phyloP scores from a whole-genome alignment of 352 stramenopile species.

The Globisporangium spiculum region DNA sequence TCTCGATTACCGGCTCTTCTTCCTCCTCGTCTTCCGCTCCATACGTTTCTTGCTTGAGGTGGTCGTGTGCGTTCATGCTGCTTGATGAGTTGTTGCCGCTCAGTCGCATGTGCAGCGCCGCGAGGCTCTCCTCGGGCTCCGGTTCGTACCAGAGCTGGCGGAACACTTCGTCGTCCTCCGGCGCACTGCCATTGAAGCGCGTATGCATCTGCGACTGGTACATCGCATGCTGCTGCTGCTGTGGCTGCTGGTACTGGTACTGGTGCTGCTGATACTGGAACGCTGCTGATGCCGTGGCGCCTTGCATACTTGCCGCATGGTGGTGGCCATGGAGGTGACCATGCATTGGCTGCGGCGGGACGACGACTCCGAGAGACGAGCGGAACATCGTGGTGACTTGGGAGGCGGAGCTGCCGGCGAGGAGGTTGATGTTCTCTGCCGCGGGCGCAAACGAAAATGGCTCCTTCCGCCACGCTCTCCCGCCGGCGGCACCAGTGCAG shows the following conservation, averaged over 20 bases:
- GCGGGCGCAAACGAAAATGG: constrained; percentile 14
- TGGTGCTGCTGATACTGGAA: constrained; percentile 4
- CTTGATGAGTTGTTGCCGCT: background rate
- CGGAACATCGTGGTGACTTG: constrained; percentile 13
- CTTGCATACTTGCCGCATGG: background rate
- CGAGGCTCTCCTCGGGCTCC: constrained; percentile 10
- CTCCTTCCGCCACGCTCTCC: constrained; percentile 9
- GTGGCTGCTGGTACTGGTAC: constrained; percentile 6
- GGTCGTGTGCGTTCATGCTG: background rate
- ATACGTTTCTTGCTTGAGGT: background rate
- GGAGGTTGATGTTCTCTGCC: constrained; percentile 11
- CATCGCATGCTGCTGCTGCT: background rate
- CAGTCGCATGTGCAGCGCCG: constrained; percentile 6
- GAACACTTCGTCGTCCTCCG: constrained; percentile 19
- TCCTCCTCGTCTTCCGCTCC: background rate
- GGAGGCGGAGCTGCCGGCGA: background rate
- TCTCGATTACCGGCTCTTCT: constrained; percentile 6
- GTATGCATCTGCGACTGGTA: constrained; percentile 1
- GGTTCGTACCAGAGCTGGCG: constrained; percentile 13
- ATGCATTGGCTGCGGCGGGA: constrained; percentile 4
- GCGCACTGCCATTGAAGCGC: background rate
- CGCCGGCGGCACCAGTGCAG: background rate
- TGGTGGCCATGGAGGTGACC: constrained; percentile 2
- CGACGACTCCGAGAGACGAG: constrained; percentile 6
- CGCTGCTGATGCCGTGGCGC: background rate